These are phyloP conservation scores for Thuidium tamariscinum DNA, from an alignment of 225 moss, liverwort and hornwort species.

Conservation along the genomic window DNA sequence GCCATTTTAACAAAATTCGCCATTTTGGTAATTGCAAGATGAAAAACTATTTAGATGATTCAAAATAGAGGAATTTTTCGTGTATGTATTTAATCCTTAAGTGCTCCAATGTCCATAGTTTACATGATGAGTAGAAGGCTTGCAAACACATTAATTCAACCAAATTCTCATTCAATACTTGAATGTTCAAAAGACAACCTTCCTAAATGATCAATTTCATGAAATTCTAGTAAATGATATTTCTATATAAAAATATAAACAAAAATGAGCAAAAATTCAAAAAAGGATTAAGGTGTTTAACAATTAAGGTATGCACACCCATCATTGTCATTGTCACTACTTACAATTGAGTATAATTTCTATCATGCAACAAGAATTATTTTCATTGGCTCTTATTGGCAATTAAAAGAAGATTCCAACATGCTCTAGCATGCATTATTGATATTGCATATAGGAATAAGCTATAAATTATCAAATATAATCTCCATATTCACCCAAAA, in stretches of 20 bases:
- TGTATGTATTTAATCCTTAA: not conserved
- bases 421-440: not conserved
- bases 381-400: not conserved
- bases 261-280: no score
- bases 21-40: not conserved
- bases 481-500: not conserved
- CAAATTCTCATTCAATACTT: no score
- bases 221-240: no score
- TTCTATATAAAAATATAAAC: no score
- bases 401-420: not conserved
- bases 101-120: no score
- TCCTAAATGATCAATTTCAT: no score
- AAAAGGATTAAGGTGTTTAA: no score
- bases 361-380: not conserved
- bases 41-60: not conserved
- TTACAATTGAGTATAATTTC: rapidly evolving
- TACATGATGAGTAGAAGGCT: no score
- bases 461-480: not conserved
- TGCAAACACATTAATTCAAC: no score
- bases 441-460: rapidly evolving
- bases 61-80: rapidly evolving
- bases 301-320: rapidly evolving
- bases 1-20: no score
- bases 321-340: not conserved
- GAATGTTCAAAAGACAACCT: no score